Evolutionary conservation across 2,329 filamentous ascomycete species (phyloP), one percentile per base, ranked within the genome.

Genomic region (Penicillium fuscoglaucum): DNA sequence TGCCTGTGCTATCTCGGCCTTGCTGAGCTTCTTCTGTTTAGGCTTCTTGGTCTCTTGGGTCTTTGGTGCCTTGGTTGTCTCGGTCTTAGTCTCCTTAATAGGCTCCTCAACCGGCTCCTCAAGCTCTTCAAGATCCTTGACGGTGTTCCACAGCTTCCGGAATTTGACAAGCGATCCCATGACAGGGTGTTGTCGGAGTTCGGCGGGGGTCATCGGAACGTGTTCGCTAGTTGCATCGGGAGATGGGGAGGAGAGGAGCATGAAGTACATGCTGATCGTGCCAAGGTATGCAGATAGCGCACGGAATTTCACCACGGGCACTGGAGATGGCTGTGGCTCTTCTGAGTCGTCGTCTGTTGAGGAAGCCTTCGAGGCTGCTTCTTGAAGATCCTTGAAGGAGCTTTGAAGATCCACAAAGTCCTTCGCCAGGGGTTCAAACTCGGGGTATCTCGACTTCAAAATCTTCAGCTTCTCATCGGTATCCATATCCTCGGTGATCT

Each of bases 211-310:
- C 63, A 96, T 76, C 0, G 90, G 83, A 58, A 86, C 82, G 13
- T 78, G 75, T 0, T 79, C 75, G 8, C 81, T 82, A 37, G 80
- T 76, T 0, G 79, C 78, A 58, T 87, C 85, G 50, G 87, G 82
- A 2, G 87, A 83, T 1, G 91, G 88, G 0, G 91, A 96, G 12
- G 91, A 91, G n/a, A 99, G 79, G 37, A 98, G 84, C 39, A 93
- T 90, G 74, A 99, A 96, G 75, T 99, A 99, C 86, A 96, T 93
- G 49, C 90, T 88, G 65, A 99, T 81, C 1, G 91, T 84, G 44
- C 90, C 91, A 26, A 98, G 81, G 71, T 99, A 98, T 59, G 92
- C 90, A 6, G 90, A 88, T 40, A 96, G 80, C 12, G 93, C 87
- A 74, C 91, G 87, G 71, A 90, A 88, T 73, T 93, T 95, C 58